These are phyloP conservation scores for Marsdenia floribunda DNA, from an alignment of 257 asterid genomes.

Conservation along the genomic window DNA sequence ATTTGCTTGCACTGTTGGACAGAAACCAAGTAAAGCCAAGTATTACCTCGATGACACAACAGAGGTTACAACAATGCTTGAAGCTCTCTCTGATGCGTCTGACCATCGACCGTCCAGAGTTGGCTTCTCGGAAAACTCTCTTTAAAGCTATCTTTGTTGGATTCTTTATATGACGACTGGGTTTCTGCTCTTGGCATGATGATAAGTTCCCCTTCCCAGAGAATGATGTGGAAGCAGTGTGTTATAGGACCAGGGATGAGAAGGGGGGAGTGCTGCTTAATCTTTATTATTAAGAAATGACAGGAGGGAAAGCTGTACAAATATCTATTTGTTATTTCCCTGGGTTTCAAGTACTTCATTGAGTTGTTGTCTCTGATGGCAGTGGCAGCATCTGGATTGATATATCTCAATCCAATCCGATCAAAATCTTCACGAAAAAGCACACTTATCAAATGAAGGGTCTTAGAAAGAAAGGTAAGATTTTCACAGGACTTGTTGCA, in stretches of 20 bases:
- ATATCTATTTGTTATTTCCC: background rate
- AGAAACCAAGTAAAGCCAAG: slow-evolving; percentile 52
- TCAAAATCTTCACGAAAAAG: background rate
- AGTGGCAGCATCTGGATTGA: background rate
- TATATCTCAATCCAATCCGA: too few relatives aligned
- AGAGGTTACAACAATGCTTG: slow-evolving; percentile 38
- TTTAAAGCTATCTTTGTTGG: slow-evolving; percentile 5
- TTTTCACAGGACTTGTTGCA: background rate
- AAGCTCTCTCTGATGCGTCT: slow-evolving; percentile 33
- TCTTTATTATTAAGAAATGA: slow-evolving; percentile 1
- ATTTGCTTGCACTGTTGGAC: slow-evolving; percentile 54
- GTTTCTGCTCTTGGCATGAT: background rate
- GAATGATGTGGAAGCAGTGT: background rate
- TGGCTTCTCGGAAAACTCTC: slow-evolving; percentile 17
- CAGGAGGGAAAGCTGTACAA: background rate
- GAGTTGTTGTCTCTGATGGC: background rate
- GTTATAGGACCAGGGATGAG: background rate
- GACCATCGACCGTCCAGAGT: slow-evolving; percentile 13
- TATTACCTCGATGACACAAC: slow-evolving; percentile 45
- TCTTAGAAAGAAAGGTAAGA: background rate
- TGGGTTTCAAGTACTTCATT: background rate
- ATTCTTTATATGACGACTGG: background rate
- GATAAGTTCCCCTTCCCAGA: too few relatives aligned
- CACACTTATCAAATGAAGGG: background rate
- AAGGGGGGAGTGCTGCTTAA: background rate